phyloP scores from a whole-genome alignment of 257 asterid genomes.

The Ajuga chamaepitys region DNA sequence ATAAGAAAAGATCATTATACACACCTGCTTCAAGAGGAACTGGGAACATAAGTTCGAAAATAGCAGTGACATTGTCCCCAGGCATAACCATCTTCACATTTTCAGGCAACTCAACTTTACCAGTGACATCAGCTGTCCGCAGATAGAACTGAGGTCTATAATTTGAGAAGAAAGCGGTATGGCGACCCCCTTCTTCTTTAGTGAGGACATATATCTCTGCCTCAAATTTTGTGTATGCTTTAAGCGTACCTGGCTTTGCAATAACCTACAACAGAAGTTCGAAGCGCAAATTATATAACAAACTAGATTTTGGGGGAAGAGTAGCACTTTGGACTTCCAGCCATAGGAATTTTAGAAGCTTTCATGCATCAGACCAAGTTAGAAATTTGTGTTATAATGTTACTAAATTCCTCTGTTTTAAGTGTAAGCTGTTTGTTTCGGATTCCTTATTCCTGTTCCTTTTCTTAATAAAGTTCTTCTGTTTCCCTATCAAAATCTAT shows the following conservation, averaged over 20 bases:
- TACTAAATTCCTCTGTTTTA: too few species aligned
- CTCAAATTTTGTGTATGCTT: slow-evolving; percentile 85
- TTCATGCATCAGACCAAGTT: too few species aligned
- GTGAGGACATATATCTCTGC: slow-evolving; percentile 98
- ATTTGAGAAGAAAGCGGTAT: slow-evolving; percentile 93
- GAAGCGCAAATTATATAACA: too few species aligned
- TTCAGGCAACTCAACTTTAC: slow-evolving; percentile 94
- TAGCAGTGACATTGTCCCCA: slow-evolving; percentile 96
- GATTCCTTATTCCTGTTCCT: too few species aligned
- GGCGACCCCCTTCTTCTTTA: slow-evolving; percentile 99
- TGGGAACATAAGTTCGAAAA: slow-evolving; percentile 78
- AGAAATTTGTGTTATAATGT: too few species aligned
- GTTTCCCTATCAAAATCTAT: too few species aligned
- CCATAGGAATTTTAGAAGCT: too few species aligned
- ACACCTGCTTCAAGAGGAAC: slow-evolving; percentile 91
- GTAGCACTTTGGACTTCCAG: too few species aligned
- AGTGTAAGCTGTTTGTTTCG: too few species aligned
- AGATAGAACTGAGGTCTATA: slow-evolving; percentile 94
- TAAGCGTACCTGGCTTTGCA: slow-evolving; percentile 80
- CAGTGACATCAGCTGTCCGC: slow-evolving; percentile 99
- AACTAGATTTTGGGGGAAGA: too few species aligned
- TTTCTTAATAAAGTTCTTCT: too few species aligned
- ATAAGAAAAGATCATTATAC: not conserved
- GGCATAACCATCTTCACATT: slow-evolving; percentile 99
- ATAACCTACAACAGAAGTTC: slow-evolving; percentile 49